Conservation (phyloP, 2,329 filamentous ascomycete genomes). For the Rhynchosporium secalis region DNA sequence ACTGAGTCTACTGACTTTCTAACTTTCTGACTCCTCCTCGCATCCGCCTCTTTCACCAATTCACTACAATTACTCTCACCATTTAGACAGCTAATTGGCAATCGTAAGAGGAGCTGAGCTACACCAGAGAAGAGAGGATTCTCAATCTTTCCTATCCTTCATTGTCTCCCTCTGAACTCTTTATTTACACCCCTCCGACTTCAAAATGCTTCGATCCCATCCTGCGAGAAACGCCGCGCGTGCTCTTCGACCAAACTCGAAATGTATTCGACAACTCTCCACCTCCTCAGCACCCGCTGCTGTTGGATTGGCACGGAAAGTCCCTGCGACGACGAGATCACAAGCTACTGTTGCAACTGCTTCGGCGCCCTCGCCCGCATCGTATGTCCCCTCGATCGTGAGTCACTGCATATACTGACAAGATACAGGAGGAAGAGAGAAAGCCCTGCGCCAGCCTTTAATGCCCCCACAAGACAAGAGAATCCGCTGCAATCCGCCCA, state of each 20-base stretch:
- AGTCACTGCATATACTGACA: conserved; percentile 37
- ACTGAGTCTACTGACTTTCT: neutral
- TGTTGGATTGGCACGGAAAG: conserved; percentile 41
- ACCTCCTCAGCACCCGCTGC: conserved; percentile 43
- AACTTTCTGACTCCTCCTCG: neutral
- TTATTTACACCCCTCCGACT: conserved; percentile 17
- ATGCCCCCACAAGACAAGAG: conserved; percentile 45
- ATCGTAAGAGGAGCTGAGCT: conserved; percentile 12
- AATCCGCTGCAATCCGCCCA: conserved; percentile 70
- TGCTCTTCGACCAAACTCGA: conserved; percentile 41
- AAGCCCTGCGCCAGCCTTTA: conserved; percentile 63
- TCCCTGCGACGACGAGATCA: conserved; percentile 46
- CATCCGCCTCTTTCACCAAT: neutral
- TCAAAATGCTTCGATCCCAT: conserved; percentile 50
- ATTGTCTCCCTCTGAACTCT: conserved; percentile 10
- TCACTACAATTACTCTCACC: conserved; percentile 8
- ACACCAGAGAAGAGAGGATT: conserved; percentile 19
- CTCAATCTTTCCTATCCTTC: conserved; percentile 5
- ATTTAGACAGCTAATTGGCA: neutral
- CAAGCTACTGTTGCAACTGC: conserved; percentile 52
- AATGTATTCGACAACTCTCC: conserved; percentile 44
- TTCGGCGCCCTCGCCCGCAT: conserved; percentile 32
- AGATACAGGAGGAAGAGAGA: conserved; percentile 54
- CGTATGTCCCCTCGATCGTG: conserved; percentile 28
- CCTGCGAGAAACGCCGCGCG: conserved; percentile 50